Evolutionary conservation across 1,284 basidiomycete genomes (phyloP), one percentile per base, ranked within the genome.

Genomic region (Moesziomyces parantarcticus): DNA sequence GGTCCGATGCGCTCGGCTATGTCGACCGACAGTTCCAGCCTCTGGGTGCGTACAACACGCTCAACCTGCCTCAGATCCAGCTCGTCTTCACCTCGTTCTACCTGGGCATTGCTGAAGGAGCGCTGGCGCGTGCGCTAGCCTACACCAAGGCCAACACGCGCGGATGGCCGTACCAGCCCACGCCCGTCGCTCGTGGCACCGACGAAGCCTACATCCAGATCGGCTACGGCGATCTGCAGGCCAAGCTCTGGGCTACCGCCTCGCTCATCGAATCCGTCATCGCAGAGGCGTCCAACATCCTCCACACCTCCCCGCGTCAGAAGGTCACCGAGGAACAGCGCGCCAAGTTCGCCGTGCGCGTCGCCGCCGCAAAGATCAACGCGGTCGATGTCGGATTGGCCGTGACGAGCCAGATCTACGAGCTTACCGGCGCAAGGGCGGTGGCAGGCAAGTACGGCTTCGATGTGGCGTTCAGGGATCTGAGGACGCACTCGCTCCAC

Each of bases 191-290:
- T 3, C 72, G 75, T 20, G 78, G 74, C 8, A 69, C 61, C 7
- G 81, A 84, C 64, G 83, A 84, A 52, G 70, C 78, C 47, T 84
- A 84, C 70, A 80, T 84, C 51, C 83, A 84, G 54, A 68, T 72
- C 47, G 76, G 66, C 34, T 84, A 84, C 65, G 83, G 83, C 44
- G 75, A 77, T 26, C 76, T 83, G 1, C 82, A 82, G 44, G 77
- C 82, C 3, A 75, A 77, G 42, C 62, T 84, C 40, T 82, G 82
- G 77, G 83, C 80, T 2, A 64, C 78, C 36, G 79, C 79, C 16
- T 78, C 83, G 3, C 73, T 81, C 40, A 74, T 83, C 60, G 81
- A 83, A 23, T 50, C 58, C 22, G 77, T 77, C 16, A 59, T 77
- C 44, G 64, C 62, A 3, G 56, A 63, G 22, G 77, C 77, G 11